Evolutionary conservation across 75 land plant species (phyloP).

Genomic region (Selaginella moellendorffii): DNA sequence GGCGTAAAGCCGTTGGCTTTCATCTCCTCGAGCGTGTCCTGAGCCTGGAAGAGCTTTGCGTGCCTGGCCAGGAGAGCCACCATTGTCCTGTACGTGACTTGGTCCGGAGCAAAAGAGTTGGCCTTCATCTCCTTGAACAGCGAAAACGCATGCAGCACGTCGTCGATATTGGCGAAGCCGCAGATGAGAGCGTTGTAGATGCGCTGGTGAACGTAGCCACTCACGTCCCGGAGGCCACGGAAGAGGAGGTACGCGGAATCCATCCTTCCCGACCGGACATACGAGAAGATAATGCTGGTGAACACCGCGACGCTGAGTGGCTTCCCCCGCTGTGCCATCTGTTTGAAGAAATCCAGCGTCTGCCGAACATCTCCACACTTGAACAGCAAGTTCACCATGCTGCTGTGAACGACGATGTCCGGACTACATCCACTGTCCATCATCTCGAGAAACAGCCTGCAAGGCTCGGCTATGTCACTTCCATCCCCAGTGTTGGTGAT

Average conservation of each 20-base stretch:
- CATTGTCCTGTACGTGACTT: slow-evolving; percentile 36
- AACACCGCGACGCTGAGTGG: not conserved
- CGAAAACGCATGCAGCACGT: slow-evolving; percentile 27
- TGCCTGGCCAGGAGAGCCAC: slow-evolving; percentile 26
- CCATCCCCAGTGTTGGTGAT: not conserved
- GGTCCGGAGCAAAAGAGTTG: slow-evolving; percentile 22
- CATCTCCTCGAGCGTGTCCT: not conserved
- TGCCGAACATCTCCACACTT: slow-evolving; percentile 40
- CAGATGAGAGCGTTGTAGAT: not conserved
- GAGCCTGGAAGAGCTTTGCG: slow-evolving; percentile 26
- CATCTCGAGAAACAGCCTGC: slow-evolving; percentile 42
- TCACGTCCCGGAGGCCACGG: not conserved
- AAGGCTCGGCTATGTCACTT: slow-evolving; percentile 27
- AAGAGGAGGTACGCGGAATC: not conserved
- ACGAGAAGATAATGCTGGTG: slow-evolving; percentile 5
- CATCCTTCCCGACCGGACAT: slow-evolving; percentile 18
- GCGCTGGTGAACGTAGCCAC: not conserved
- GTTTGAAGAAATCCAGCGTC: slow-evolving; percentile 32
- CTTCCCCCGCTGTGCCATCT: slow-evolving; percentile 24
- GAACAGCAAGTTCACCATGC: slow-evolving; percentile 35
- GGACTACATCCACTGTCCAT: slow-evolving; percentile 31
- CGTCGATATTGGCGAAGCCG: slow-evolving; percentile 16
- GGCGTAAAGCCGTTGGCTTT: not conserved
- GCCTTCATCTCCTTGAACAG: slow-evolving; percentile 35
- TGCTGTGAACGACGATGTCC: slow-evolving; percentile 40